Evolutionary conservation across 2,329 filamentous ascomycete species (phyloP), one percentile per base, ranked within the genome.

Genomic region (Colletotrichum zoysiae): DNA sequence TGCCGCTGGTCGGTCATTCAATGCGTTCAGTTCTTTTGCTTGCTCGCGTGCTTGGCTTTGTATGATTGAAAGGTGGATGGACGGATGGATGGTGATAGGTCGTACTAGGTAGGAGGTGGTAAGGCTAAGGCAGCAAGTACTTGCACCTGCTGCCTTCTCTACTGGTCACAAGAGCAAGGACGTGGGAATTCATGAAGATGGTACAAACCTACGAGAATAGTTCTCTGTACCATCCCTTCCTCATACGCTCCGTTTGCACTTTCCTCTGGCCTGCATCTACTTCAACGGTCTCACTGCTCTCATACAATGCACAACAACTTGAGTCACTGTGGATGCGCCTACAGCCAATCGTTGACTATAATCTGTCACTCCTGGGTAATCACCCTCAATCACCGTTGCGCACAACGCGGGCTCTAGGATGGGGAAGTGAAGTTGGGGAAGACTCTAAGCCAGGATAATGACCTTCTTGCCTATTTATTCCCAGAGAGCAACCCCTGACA

Each of bases 391-490:
- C 46, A 66, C 23, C 62, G 68, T 53, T 53, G 58, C 69, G 62
- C 57, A 71, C 57, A 30, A 67, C 62, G 68, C 58, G 40, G 55
- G 42, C 40, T 62, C 50, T 53, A 33, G 42, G 9, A 53, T 38
- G 69, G 65, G 46, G 42, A 44, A 16, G 18, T 42, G 23, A 57
- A 35, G 56, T 62, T 67, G 69, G 69, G 53, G 44, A 59, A 71
- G 51, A 58, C 42, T 53, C 23, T 42, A 33, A 14, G 26, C 67
- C 16, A 65, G 69, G 46, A 40, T 30, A 12, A 12, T 30, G 38
- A 11, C 50, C 44, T 50, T 46, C 33, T 42, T 23, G 26, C 1
- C 26, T 20, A 51, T 3, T 30, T 20, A 51, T 3, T 30, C 38
- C 58, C 38, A 48, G 51, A 58, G 53, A 63, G 26, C 4, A 51